Base-by-base conservation (phyloP, 2,329 filamentous ascomycete species). In the Plenodomus biglobosus region DNA sequence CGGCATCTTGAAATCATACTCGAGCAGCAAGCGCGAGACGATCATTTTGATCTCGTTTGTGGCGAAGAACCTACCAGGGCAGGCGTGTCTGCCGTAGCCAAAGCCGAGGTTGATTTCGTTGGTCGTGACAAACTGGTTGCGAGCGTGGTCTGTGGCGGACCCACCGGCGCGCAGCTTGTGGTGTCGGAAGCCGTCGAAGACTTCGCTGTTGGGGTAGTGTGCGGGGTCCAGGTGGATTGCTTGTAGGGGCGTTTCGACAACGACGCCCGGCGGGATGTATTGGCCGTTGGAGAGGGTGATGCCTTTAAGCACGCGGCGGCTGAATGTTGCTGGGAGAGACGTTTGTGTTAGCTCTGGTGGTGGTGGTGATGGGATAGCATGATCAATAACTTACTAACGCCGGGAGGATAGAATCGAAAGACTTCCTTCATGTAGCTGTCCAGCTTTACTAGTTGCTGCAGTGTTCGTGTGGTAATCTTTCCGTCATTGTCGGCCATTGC, bases 261-360 rank as follows among this genome's bases (percentile, higher is more conserved):
- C 43, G 19, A 62, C 59, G 30, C 73, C 73, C 1, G 64, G 50
- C 0, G 72, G 72, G 5, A 74, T 62, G 48, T 75, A 72, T 40
- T 81, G 77, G 15, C 81, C 81, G 59, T 80, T 80, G 38, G 79
- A 81, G 1, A 83, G 76, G 2, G 74, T 75, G 56, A 83, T 74
- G 3, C 76, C 71, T 55, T 76, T 73, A 30, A 79, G 66, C 8
- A 80, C 78, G 53, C 78, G 79, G 49, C 80, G 78, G 19, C 65
- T 62, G 64, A 82, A 82, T 2, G 78, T 75, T 1, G 70, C 61
- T 64, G 32, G 8, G 16, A 13, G 19, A 8, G 15, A 15, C 22
- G 22, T 24, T 5, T 32, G 3, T 44, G 39, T 46, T 19, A 40
- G 18, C 16, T 42, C 21, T 24, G 17, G 18, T 27, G 20, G 6